Conservation (phyloP, 306 rosid genomes). For the Fragaria nilgerrensis region DNA sequence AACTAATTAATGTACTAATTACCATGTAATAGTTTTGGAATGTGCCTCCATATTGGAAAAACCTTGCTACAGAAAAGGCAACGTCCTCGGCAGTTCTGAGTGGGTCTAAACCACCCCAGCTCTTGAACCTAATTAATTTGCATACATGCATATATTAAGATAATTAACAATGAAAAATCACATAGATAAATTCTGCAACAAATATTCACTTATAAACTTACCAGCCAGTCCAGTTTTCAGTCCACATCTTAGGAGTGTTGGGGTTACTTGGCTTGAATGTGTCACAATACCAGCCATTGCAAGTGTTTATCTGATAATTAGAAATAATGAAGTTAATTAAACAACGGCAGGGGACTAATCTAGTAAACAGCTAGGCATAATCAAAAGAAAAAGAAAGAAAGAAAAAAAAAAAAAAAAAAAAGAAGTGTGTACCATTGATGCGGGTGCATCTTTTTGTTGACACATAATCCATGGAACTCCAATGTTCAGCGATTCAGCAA, state of each 20-base stretch:
- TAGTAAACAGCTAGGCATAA: background rate
- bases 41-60: slow-evolving; percentile 58
- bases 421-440: slow-evolving; percentile 42
- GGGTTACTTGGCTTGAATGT: slow-evolving; percentile 44
- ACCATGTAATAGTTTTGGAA: slow-evolving; percentile 65
- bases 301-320: slow-evolving; percentile 45
- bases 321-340: background rate
- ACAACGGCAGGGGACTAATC: background rate
- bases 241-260: slow-evolving; percentile 61
- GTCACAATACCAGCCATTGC: slow-evolving; percentile 63
- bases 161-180: background rate
- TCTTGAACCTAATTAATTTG: slow-evolving; percentile 42
- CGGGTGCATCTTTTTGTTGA: slow-evolving; percentile 47
- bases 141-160: background rate
- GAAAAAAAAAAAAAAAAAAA: background rate
- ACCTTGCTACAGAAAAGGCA: slow-evolving; percentile 55
- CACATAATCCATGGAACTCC: slow-evolving; percentile 77
- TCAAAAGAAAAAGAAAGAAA: background rate
- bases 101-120: slow-evolving; percentile 56
- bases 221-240: slow-evolving; percentile 68
- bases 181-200: background rate
- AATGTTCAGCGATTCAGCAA: slow-evolving; percentile 42
- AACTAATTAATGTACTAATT: background rate
- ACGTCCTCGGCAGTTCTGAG: slow-evolving; percentile 57
- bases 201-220: background rate